Evolutionary conservation across 805 yeast species (phyloP).

Genomic region (Pichia nanzhaoensis): DNA sequence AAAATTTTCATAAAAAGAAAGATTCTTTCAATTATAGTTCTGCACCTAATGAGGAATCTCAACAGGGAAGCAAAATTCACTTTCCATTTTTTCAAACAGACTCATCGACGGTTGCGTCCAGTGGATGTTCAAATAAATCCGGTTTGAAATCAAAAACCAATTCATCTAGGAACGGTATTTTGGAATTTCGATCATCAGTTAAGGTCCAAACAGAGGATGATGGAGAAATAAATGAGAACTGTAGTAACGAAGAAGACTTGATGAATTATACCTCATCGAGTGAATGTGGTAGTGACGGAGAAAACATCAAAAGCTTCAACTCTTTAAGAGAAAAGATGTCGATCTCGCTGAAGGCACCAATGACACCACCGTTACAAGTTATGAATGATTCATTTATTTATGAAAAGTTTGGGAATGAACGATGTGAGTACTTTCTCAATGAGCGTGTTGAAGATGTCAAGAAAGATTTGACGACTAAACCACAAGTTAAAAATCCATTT

Average conservation of each 20-base stretch:
- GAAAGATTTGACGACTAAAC: slow-evolving; percentile 13
- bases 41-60: background rate
- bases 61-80: background rate
- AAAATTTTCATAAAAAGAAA: slow-evolving; percentile 6
- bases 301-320: background rate
- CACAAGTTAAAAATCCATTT: slow-evolving; percentile 26
- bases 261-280: slow-evolving; percentile 9
- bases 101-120: slow-evolving; percentile 28
- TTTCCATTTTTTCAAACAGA: slow-evolving; percentile 24
- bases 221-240: slow-evolving; percentile 8
- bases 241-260: slow-evolving; percentile 8
- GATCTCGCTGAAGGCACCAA: slow-evolving; percentile 17
- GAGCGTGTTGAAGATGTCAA: slow-evolving; percentile 13
- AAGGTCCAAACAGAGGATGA: slow-evolving; percentile 23
- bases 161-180: slow-evolving; percentile 1
- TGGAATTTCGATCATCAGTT: slow-evolving; percentile 20
- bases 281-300: slow-evolving; percentile 10
- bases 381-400: slow-evolving; percentile 30
- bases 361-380: slow-evolving; percentile 34
- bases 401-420: slow-evolving; percentile 20
- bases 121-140: slow-evolving; percentile 14
- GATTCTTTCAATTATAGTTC: slow-evolving; percentile 4
- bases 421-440: slow-evolving; percentile 11
- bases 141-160: background rate
- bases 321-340: background rate